Percentiles rank a stretch among this genome's conserved stretches.
These are phyloP conservation scores for Lathyrus oleraceus DNA, from an alignment of 306 rosid genomes.

Conservation along the genomic window DNA sequence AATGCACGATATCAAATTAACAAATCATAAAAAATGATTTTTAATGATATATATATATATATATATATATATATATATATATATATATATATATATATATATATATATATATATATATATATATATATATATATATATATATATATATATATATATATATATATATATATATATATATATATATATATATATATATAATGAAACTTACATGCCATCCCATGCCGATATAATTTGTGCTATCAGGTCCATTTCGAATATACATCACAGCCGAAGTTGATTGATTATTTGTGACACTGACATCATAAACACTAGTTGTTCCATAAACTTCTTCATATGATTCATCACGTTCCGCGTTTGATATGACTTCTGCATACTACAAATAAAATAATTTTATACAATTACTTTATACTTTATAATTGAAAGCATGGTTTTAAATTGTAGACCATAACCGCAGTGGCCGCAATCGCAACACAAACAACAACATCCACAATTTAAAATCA, in stretches of 20 bases:
- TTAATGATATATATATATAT: background rate
- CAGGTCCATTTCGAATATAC: conserved; percentile 13
- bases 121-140: too few species aligned
- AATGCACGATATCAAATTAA: background rate
- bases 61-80: background rate
- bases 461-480: too few species aligned
- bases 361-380: too few species aligned
- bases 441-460: too few species aligned
- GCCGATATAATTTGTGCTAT: background rate
- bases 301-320: background rate
- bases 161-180: too few species aligned
- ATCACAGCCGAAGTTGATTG: background rate
- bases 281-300: background rate
- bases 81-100: background rate
- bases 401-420: too few species aligned
- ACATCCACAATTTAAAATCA: too few species aligned
- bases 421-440: too few species aligned
- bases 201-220: conserved; percentile 28
- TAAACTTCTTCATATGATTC: background rate
- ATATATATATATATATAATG: too few species aligned
- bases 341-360: too few species aligned
- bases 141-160: too few species aligned
- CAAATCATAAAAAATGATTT: background rate
- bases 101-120: background rate
- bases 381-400: background rate